phyloP scores from a whole-genome alignment of 768 basidiomycete species.

The Russula lepida region DNA sequence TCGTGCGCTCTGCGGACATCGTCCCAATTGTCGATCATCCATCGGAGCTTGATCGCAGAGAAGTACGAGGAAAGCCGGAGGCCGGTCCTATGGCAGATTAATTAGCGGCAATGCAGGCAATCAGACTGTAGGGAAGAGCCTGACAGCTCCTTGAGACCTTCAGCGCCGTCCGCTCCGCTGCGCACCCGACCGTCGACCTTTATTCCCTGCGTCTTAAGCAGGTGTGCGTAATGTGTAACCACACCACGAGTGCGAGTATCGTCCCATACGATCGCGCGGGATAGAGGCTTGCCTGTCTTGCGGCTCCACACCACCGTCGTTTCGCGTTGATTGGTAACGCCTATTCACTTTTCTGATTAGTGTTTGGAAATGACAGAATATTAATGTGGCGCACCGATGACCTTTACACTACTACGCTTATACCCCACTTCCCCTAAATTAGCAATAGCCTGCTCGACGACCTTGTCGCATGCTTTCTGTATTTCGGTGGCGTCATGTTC shows the following conservation, averaged over 20 bases:
- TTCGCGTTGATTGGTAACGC: conserved; percentile 97
- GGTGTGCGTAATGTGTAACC: conserved; percentile 68
- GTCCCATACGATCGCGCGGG: conserved; percentile 91
- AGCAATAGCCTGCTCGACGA: conserved; percentile 65
- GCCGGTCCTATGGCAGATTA: conserved; percentile 54
- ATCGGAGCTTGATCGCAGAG: conserved; percentile 90
- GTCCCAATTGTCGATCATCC: too few relatives aligned
- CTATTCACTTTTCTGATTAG: conserved; percentile 30
- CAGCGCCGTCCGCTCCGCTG: conserved; percentile 61
- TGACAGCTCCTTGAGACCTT: conserved; percentile 53
- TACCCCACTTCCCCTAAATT: conserved; percentile 69
- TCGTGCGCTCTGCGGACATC: conserved; percentile 80
- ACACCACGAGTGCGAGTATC: conserved; percentile 86
- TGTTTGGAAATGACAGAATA: not conserved
- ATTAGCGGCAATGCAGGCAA: not conserved
- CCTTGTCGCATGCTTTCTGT: conserved; percentile 59
- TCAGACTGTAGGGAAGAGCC: too few relatives aligned
- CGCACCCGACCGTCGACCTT: conserved; percentile 57
- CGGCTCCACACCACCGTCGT: conserved; percentile 92
- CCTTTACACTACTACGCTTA: conserved; percentile 75
- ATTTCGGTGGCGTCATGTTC: conserved; percentile 88
- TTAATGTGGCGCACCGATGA: conserved; percentile 61
- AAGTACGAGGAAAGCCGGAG: conserved; percentile 97
- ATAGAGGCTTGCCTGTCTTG: conserved; percentile 79
- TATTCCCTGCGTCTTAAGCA: conserved; percentile 64